phyloP scores from a whole-genome alignment of 2,329 filamentous ascomycete species.

The Colletotrichum sp. region DNA sequence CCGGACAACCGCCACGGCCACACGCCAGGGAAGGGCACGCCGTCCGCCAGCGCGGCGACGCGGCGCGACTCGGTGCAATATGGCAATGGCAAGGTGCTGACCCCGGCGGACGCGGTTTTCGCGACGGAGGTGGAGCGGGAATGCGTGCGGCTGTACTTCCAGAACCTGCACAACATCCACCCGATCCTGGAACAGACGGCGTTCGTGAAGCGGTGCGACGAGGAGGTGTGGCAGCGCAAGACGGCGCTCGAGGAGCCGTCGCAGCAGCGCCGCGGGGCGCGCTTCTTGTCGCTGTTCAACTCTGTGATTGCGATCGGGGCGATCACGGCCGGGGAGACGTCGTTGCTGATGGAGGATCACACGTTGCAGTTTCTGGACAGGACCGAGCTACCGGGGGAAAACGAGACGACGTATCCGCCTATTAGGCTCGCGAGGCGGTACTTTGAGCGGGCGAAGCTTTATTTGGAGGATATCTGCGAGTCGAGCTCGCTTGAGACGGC shows the following conservation, averaged over 20 bases:
- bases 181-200: conserved; percentile 22
- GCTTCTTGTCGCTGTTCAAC: conserved; percentile 22
- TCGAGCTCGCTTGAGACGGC: conserved; percentile 22
- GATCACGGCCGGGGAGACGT: conserved; percentile 21
- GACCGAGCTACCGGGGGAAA: conserved; percentile 1
- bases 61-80: background rate
- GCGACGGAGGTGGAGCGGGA: conserved; percentile 21
- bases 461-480: conserved; percentile 23
- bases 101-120: background rate
- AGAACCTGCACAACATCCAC: conserved; percentile 27
- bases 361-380: conserved; percentile 18
- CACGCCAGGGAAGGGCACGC: background rate
- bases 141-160: conserved; percentile 26
- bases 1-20: conserved; percentile 6
- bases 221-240: conserved; percentile 17
- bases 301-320: conserved; percentile 20
- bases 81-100: background rate
- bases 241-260: background rate
- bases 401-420: conserved; percentile 16
- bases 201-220: conserved; percentile 22
- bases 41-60: background rate
- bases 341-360: conserved; percentile 19
- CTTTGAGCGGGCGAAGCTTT: conserved; percentile 20
- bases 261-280: background rate
- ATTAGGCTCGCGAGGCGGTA: conserved; percentile 18